These are phyloP conservation scores for Aureobasidium subglaciale DNA, from an alignment of 2,329 filamentous ascomycete genomes.

Conservation along the genomic window DNA sequence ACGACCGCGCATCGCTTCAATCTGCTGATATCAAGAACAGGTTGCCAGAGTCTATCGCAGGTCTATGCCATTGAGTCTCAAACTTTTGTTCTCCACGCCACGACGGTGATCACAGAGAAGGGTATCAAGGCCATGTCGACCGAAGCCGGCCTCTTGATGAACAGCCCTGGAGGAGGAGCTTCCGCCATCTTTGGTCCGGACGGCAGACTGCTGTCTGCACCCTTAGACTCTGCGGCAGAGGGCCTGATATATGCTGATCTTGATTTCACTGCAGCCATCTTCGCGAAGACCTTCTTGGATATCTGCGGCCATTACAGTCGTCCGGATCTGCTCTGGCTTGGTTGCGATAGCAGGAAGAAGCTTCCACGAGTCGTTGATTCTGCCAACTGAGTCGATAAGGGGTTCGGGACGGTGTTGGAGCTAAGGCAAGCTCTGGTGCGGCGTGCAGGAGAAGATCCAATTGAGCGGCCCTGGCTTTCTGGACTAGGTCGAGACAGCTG, in stretches of 20 bases:
- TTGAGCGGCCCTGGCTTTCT: no score
- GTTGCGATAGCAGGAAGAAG: conserved; percentile 32
- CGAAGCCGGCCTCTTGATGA: conserved; percentile 35
- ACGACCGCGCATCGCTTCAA: not conserved
- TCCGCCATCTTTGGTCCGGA: conserved; percentile 48
- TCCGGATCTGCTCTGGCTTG: conserved; percentile 47
- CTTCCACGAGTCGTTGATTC: not conserved
- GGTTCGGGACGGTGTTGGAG: no score
- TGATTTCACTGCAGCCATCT: conserved; percentile 38
- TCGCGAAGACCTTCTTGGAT: conserved; percentile 40
- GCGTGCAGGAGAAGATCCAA: no score
- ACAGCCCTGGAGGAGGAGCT: conserved; percentile 38
- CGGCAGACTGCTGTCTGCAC: conserved; percentile 39
- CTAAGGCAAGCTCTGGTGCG: no score
- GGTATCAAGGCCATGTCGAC: conserved; percentile 41
- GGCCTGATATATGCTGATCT: conserved; percentile 47
- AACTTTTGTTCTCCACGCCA: conserved; percentile 49
- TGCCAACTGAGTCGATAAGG: no score
- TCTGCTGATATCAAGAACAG: conserved; percentile 16
- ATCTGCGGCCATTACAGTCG: conserved; percentile 44
- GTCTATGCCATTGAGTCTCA: conserved; percentile 52
- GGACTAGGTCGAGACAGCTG: no score
- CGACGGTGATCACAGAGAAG: conserved; percentile 39
- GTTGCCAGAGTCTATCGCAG: conserved; percentile 41
- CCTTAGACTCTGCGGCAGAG: conserved; percentile 36